These are phyloP conservation scores for Phytophthora cryptogea DNA, from an alignment of 352 stramenopile genomes.

Conservation along the genomic window DNA sequence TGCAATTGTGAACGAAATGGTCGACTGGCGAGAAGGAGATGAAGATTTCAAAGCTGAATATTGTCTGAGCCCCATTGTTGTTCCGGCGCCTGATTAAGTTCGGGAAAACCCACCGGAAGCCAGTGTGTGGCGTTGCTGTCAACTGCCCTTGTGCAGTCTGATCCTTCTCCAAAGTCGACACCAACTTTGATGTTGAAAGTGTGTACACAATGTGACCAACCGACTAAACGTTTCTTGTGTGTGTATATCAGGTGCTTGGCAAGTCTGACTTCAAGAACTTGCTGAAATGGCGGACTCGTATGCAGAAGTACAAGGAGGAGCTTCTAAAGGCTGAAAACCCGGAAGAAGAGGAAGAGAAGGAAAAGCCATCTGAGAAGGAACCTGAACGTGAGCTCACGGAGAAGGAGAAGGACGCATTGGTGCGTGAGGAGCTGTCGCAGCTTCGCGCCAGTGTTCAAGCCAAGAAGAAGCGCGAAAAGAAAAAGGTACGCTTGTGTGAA, in stretches of 20 bases:
- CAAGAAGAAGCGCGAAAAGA: slow-evolving; percentile 92
- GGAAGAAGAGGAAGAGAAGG: slow-evolving; percentile 49
- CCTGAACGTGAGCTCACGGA: slow-evolving; percentile 69
- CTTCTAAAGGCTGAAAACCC: slow-evolving; percentile 67
- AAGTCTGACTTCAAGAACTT: slow-evolving; percentile 98
- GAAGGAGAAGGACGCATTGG: slow-evolving; percentile 80
- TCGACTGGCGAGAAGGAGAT: slow-evolving; percentile 44
- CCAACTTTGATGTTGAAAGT: neutral
- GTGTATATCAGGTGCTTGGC: slow-evolving; percentile 88
- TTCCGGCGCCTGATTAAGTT: slow-evolving; percentile 90
- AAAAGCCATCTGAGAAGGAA: slow-evolving; percentile 36
- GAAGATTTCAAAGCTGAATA: slow-evolving; percentile 82
- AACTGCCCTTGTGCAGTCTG: slow-evolving; percentile 77
- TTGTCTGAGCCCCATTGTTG: slow-evolving; percentile 87
- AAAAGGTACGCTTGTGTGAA: slow-evolving; percentile 71
- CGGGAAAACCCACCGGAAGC: slow-evolving; percentile 90
- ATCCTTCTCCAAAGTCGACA: slow-evolving; percentile 41
- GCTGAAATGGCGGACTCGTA: slow-evolving; percentile 96
- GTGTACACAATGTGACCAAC: neutral
- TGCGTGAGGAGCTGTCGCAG: slow-evolving; percentile 86
- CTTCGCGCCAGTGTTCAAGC: slow-evolving; percentile 71
- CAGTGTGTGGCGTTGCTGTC: slow-evolving; percentile 72
- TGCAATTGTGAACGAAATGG: neutral
- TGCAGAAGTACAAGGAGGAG: slow-evolving; percentile 88
- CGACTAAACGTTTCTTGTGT: slow-evolving; percentile 10